Base-by-base conservation (phyloP, 2,329 filamentous ascomycete species). In the Claviceps citrina region DNA sequence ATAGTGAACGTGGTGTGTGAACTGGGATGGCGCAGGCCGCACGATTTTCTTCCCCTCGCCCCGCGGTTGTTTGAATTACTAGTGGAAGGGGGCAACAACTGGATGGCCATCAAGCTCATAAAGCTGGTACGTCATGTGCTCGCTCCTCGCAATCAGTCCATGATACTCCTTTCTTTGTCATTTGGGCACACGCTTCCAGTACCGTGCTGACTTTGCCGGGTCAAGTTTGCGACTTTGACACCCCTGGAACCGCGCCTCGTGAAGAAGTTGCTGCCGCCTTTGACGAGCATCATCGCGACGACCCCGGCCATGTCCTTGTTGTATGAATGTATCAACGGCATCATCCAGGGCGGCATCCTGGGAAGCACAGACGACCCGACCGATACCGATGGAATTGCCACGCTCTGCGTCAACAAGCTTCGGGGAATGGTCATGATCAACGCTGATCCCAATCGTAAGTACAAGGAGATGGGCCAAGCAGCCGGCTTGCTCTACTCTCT, bases 71-170 rank as follows among this genome's bases (percentile, higher is more conserved):
- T 96, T 52, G 87, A 95, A 55, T 70, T 98, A 15, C 66, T 98
- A 20, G 87, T 95, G 10, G 82, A 93, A 44, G 81, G 86, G 41
- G 82, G 82, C 28, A 96, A 98, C 61, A 98, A 98, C 60, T 98
- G 91, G 91, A 96, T 98, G 89, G 87, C 87, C 43, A 98, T 98
- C 57, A 98, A 98, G 59, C 76, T 98, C 46, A 96, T 98, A 58
- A 98, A 98, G 63, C 71, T 98, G 46, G 84, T 89, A 32, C n/a
- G 54, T n/a, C n/a, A n/a, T n/a, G n/a, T n/a, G n/a, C n/a, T n/a
- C n/a, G n/a, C n/a, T n/a, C n/a, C n/a, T n/a, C n/a, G n/a, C n/a
- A n/a, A n/a, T n/a, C n/a, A n/a, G n/a, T n/a, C n/a, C n/a, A n/a
- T n/a, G n/a, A n/a, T n/a, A n/a, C n/a, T n/a, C n/a, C n/a, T n/a